Percentiles rank a stretch among this genome's conserved stretches.
These are phyloP conservation scores for Penicillium sp. DNA, from an alignment of 2,329 filamentous ascomycete species.

Conservation along the genomic window DNA sequence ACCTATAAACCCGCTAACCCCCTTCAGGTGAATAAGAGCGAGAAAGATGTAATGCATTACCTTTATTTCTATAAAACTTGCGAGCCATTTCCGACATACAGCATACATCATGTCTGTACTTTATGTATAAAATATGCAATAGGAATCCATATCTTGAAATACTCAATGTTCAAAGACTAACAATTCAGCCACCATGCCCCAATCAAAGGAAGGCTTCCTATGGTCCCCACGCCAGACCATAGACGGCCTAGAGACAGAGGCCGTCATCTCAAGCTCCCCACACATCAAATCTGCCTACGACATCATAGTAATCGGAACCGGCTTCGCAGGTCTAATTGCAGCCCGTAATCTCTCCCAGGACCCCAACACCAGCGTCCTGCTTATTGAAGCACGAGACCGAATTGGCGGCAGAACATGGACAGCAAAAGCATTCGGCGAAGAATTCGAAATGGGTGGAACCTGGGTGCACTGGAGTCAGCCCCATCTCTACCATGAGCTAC, in stretches of 20 bases:
- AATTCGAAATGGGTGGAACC: slow-evolving; percentile 46
- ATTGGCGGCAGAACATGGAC: slow-evolving; percentile 48
- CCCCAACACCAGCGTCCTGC: slow-evolving; percentile 20
- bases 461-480: slow-evolving; percentile 42
- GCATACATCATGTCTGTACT: too few species aligned
- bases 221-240: too few species aligned
- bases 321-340: not conserved
- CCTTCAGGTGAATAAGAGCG: not conserved
- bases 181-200: not conserved
- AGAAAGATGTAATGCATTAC: not conserved
- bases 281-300: not conserved
- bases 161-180: too few species aligned
- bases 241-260: too few species aligned
- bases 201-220: not conserved
- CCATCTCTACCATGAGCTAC: slow-evolving; percentile 31
- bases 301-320: not conserved
- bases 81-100: not conserved
- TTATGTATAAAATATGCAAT: too few species aligned
- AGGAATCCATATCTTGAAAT: too few species aligned
- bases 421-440: slow-evolving; percentile 31
- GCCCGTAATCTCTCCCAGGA: not conserved
- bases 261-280: too few species aligned
- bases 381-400: slow-evolving; percentile 44
- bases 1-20: not conserved
- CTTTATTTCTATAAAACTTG: not conserved